Base-by-base conservation (phyloP, 1,139 yeast species). In the Suhomyces anneliseae region DNA sequence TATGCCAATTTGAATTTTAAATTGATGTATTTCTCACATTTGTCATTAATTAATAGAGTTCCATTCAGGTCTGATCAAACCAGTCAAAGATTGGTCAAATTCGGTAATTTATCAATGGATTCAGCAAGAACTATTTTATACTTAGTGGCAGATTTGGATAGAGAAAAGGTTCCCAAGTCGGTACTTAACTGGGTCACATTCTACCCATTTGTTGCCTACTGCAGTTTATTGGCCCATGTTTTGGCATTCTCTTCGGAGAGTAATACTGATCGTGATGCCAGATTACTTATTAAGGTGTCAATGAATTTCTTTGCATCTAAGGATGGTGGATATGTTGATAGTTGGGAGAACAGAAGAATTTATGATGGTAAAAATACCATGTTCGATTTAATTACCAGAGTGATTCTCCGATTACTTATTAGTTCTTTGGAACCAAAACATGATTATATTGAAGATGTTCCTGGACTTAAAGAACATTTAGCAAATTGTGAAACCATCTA, bases 101-200 rank as follows among this genome's bases (percentile, higher is more conserved):
- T 34, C 27, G 55, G 53, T 8, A 44, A 48, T 31, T 27, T 49
- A 9, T 48, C 58, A 6, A 43, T 54, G 34, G 48, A 54, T 19
- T 36, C 48, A 29, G 48, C 58, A 1, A 46, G 58, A 37, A 48
- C 50, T 6, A 31, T 54, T 0, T 37, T 56, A 27, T 40, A 44
- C 9, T 34, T 54, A 27, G 47, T 45, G 3, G 36, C 45, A 8
- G 50, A 44, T 11, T 41, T 48, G 35, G 47, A 51, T 27, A 46
- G 35, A 12, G 44, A 49, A 7, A 50, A 47, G 1, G 44, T 60
- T 0, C 62, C 68, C 1, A 54, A 58, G 26, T 55, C 72, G 1
- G 64, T 64, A 39, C 49, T 57, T 34, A 65, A 64, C 42, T 69
- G 74, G 74, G 52, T 66, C 19, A 52, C 63, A 34, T 64, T 60